Evolutionary conservation across 768 basidiomycete genomes (phyloP), one percentile per base, ranked within the genome.

Genomic region (Termitomyces sp.): DNA sequence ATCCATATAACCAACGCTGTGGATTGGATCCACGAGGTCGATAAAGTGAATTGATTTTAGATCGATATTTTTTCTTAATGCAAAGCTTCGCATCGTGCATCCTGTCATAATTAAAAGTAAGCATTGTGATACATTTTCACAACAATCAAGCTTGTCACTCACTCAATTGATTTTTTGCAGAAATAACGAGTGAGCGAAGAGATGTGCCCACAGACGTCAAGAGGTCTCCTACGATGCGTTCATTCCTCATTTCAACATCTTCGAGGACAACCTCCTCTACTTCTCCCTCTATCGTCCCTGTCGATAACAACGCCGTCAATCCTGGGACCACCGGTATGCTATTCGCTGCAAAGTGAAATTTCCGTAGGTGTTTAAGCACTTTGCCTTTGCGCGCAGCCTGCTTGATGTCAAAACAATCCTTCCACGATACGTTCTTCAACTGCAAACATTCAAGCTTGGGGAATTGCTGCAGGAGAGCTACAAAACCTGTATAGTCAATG

Each of bases 21-120:
- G 53, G 5, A 8, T 50, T 13, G 61, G 59, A 41, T 62, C 61
- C 14, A 62, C 59, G 5, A 62, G 61, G 32, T 62, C 50, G 13
- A 48, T n/a, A 34, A 62, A 62, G 43, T 60, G 59, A 20, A 60
- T 34, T 3, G 56, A 44, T 13, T 43, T 49, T 2, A 62, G 20
- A 32, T 46, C 46, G 24, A 16, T 32, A 53, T 62, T 62, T 26
- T 52, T 48, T 16, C 32, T 20, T 27, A 57, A 32, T 8, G 43
- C 46, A 14, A 62, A 51, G 12, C 47, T 36, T 24, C n/a, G 29
- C 13, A 5, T 18, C 3, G 14, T 54, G n/a, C 50, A 16, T n/a
- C 36, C 59, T 60, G 10, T 4, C 37, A 43, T 16, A 13, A 12
- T 5, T 6, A 0, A 12, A 18, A n/a, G 20, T 46, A 20, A 53